Evolutionary conservation across 345 rosid species (phyloP).

Genomic region (Mercurialis annua): DNA sequence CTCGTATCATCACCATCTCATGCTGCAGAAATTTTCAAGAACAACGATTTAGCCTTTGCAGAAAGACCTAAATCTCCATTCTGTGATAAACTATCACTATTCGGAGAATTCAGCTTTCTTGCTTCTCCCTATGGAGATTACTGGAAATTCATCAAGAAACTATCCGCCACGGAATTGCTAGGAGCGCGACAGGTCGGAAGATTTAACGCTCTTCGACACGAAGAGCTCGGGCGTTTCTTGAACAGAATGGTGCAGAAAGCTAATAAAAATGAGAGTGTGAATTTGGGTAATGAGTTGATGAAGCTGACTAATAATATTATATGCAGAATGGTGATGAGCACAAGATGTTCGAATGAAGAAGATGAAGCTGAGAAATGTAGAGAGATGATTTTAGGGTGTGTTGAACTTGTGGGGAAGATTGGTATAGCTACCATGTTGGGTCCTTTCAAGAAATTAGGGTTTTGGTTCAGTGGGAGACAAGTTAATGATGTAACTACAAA

Average conservation of each 20-base stretch:
- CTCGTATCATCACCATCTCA: conserved; percentile 38
- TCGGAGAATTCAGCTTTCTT: conserved; percentile 6
- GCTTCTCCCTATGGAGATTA: conserved; percentile 13
- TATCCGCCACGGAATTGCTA: conserved; percentile 17
- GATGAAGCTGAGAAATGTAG: conserved; percentile 34
- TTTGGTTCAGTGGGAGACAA: conserved; percentile 6
- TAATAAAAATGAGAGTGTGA: conserved; percentile 12
- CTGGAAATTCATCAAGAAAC: conserved; percentile 25
- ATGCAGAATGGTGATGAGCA: conserved; percentile 38
- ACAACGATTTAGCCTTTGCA: conserved; percentile 12
- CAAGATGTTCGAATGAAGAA: conserved; percentile 35
- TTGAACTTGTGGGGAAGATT: conserved; percentile 28
- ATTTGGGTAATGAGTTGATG: conserved; percentile 13
- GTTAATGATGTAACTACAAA: background rate
- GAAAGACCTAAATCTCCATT: background rate
- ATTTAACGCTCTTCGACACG: conserved; percentile 11
- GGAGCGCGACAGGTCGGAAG: conserved; percentile 14
- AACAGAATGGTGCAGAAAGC: conserved; percentile 15
- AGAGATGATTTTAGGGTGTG: conserved; percentile 25
- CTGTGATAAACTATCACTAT: background rate
- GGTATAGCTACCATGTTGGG: conserved; percentile 7
- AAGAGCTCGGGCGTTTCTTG: conserved; percentile 18
- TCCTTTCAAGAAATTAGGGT: conserved; percentile 7
- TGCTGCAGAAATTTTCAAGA: conserved; percentile 33
- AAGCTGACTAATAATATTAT: conserved; percentile 18